phyloP scores from a whole-genome alignment of 192 early-diverging fungal genomes.

The Lunasporangiospora selenospora region DNA sequence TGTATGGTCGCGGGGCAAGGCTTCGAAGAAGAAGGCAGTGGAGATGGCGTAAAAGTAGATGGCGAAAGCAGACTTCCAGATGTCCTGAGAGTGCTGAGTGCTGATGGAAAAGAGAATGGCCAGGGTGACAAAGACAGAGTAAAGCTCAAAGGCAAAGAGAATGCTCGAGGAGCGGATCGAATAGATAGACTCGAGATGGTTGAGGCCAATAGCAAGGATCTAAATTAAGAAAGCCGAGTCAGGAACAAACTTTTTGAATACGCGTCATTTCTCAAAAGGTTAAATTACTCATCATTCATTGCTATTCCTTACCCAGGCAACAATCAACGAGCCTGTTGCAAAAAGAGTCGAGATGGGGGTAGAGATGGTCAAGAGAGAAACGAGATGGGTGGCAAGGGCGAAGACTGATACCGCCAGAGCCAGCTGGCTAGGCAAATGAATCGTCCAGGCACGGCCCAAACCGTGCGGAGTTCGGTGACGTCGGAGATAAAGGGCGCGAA shows the following conservation, averaged over 20 bases:
- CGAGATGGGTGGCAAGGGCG: not conserved
- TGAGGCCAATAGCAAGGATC: constrained; percentile 17
- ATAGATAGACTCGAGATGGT: constrained; percentile 15
- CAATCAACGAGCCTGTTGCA: constrained; percentile 1
- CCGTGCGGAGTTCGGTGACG: constrained; percentile 7
- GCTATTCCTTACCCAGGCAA: constrained; percentile 30
- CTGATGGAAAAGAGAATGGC: constrained; percentile 10
- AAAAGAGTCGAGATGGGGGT: not conserved
- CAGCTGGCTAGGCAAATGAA: constrained; percentile 21
- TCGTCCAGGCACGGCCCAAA: not conserved
- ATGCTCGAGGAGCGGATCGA: constrained; percentile 17
- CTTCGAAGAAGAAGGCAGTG: constrained; percentile 16
- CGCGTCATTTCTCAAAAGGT: too few relatives aligned
- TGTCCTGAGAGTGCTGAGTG: not conserved
- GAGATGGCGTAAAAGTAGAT: constrained; percentile 12
- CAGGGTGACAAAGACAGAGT: constrained; percentile 2
- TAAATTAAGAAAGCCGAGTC: not conserved
- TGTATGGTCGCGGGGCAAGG: constrained; percentile 15
- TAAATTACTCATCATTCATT: too few relatives aligned
- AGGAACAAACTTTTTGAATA: not conserved
- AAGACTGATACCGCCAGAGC: not conserved
- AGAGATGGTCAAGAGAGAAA: not conserved
- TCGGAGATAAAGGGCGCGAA: constrained; percentile 3
- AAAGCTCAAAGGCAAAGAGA: constrained; percentile 15
- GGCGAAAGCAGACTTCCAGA: not conserved